These are phyloP conservation scores for Penicillium lividum DNA, from an alignment of 495 filamentous ascomycete species.

Conservation along the genomic window DNA sequence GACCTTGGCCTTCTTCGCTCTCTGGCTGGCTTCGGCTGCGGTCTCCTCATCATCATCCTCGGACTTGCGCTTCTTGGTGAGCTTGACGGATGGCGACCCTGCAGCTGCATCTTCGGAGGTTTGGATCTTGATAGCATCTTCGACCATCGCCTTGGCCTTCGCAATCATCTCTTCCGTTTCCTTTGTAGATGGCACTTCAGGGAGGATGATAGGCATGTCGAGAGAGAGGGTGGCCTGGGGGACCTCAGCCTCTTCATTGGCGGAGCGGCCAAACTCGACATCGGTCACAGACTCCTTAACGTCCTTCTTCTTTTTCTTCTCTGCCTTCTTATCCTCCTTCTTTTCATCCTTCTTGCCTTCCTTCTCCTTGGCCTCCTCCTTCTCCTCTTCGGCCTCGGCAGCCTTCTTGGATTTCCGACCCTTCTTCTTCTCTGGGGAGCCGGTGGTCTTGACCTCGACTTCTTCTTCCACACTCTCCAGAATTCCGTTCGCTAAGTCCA, in stretches of 20 bases:
- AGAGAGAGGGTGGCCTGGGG: conserved; percentile 77
- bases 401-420: conserved; percentile 34
- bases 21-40: conserved; percentile 46
- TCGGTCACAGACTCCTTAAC: conserved; percentile 26
- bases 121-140: conserved; percentile 67
- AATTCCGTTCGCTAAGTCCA: conserved; percentile 28
- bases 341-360: conserved; percentile 27
- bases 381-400: conserved; percentile 37
- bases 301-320: conserved; percentile 25
- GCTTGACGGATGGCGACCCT: conserved; percentile 46
- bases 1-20: conserved; percentile 73
- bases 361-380: conserved; percentile 24
- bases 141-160: conserved; percentile 87
- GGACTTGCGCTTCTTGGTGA: conserved; percentile 74
- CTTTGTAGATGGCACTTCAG: conserved; percentile 70
- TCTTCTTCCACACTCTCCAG: conserved; percentile 32
- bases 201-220: conserved; percentile 67
- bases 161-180: conserved; percentile 79
- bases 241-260: conserved; percentile 59
- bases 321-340: conserved; percentile 23
- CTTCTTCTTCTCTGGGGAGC: conserved; percentile 34
- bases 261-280: conserved; percentile 11
- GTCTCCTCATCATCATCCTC: conserved; percentile 67
- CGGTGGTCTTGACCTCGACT: conserved; percentile 28
- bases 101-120: conserved; percentile 33